Conservation (phyloP, 202 grass and related monocot species). For the Carex arenaria region DNA sequence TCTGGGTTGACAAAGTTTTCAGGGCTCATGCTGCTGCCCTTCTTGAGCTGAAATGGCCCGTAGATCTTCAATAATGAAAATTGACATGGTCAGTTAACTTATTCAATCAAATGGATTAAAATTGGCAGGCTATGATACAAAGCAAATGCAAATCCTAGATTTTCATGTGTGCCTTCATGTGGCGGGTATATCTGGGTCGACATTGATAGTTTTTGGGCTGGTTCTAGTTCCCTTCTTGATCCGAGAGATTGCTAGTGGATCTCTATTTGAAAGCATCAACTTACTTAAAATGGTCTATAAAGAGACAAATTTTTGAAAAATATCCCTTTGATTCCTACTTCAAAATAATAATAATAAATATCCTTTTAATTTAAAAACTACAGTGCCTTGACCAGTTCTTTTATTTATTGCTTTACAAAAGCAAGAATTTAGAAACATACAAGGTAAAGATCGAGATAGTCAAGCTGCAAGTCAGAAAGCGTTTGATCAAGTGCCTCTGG, state of each 20-base stretch:
- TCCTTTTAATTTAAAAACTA: not conserved
- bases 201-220: conserved; percentile 44
- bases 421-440: conserved; percentile 25
- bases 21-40: conserved; percentile 33
- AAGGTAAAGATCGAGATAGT: conserved; percentile 77
- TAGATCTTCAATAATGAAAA: conserved; percentile 60
- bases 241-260: conserved; percentile 67
- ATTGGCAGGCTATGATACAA: no score
- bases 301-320: not conserved
- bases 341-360: no score
- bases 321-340: no score
- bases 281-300: not conserved
- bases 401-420: not conserved
- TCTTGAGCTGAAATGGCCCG: conserved; percentile 77
- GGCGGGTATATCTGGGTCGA: conserved; percentile 39
- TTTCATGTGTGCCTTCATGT: conserved; percentile 29
- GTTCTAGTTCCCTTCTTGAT: conserved; percentile 46
- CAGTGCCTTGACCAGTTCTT: not conserved
- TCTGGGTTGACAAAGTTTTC: conserved; percentile 59
- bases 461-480: conserved; percentile 44
- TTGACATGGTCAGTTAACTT: not conserved
- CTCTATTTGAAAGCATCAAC: conserved; percentile 20
- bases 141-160: no score
- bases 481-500: conserved; percentile 40
- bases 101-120: not conserved